Conservation (phyloP, 306 rosid species). For the Cucurbita argyrosperma region DNA sequence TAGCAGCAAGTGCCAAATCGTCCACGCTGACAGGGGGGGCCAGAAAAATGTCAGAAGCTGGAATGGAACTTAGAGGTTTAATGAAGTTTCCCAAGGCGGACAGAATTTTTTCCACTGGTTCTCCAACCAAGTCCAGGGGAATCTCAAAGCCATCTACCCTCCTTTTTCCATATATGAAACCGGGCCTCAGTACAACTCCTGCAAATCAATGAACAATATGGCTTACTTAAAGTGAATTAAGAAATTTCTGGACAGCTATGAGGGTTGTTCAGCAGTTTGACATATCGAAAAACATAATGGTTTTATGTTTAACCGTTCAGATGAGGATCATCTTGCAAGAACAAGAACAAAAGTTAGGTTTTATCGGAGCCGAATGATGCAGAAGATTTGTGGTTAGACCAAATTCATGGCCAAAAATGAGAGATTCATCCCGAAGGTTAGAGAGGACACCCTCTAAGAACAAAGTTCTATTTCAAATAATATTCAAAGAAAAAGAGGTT, state of each 20-base stretch:
- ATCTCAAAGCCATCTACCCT: conserved; percentile 69
- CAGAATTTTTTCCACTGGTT: conserved; percentile 68
- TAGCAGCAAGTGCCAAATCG: conserved; percentile 64
- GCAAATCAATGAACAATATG: conserved; percentile 12
- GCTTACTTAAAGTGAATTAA: not conserved
- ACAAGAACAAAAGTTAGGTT: not conserved
- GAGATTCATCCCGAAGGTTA: not conserved
- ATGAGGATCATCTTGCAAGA: not conserved
- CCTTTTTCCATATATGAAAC: conserved; percentile 80
- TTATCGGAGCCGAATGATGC: no score
- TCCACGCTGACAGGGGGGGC: conserved; percentile 90
- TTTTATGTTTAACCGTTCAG: not conserved
- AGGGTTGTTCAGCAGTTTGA: not conserved
- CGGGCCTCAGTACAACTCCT: conserved; percentile 90
- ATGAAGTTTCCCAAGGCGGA: conserved; percentile 48
- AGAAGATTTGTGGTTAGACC: no score
- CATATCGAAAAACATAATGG: not conserved
- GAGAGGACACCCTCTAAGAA: not conserved
- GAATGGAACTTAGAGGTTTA: conserved; percentile 75
- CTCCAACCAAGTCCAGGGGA: conserved; percentile 74
- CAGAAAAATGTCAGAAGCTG: conserved; percentile 71
- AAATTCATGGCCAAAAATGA: no score
- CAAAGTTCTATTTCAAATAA: not conserved
- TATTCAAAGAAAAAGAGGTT: not conserved
- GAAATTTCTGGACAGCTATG: not conserved